Conservation (phyloP, 2,329 filamentous ascomycete genomes). For the Colletotrichum sidae region DNA sequence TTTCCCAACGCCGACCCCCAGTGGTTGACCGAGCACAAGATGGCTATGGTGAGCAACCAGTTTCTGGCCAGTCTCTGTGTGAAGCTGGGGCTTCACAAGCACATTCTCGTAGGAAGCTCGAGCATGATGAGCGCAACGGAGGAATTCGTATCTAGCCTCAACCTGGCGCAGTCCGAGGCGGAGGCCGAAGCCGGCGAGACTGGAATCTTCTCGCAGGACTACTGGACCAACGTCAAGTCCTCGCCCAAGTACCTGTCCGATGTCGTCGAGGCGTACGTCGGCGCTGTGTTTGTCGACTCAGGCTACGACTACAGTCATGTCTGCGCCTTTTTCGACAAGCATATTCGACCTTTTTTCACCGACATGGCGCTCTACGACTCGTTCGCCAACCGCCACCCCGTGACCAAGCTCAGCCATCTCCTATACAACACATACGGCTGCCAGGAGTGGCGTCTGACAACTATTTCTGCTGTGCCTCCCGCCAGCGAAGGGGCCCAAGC, state of each 20-base stretch:
- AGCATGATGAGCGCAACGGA: constrained; percentile 58
- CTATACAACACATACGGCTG: constrained; percentile 77
- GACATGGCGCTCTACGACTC: constrained; percentile 90
- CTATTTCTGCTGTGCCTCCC: constrained; percentile 59
- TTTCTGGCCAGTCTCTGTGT: constrained; percentile 89
- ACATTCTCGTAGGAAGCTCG: constrained; percentile 70
- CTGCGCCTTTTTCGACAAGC: constrained; percentile 78
- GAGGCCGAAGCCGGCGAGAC: constrained; percentile 47
- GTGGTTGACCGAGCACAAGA: constrained; percentile 98
- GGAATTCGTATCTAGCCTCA: constrained; percentile 69
- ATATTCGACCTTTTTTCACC: constrained; percentile 82
- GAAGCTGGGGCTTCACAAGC: constrained; percentile 79
- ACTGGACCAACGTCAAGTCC: constrained; percentile 73
- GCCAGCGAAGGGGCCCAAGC: constrained; percentile 54
- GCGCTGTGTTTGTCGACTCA: constrained; percentile 92
- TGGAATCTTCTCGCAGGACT: constrained; percentile 66
- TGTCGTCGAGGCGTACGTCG: constrained; percentile 88
- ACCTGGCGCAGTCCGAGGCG: constrained; percentile 57
- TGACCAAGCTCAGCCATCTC: constrained; percentile 75
- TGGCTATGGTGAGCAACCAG: constrained; percentile 98
- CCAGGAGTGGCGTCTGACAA: constrained; percentile 64
- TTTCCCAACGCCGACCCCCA: constrained; percentile 88
- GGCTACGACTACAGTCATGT: constrained; percentile 81
- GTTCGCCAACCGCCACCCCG: constrained; percentile 88
- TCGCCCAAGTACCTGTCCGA: constrained; percentile 85